Conservation (phyloP, 2,329 filamentous ascomycete genomes). For the Lachnellula cervina region DNA sequence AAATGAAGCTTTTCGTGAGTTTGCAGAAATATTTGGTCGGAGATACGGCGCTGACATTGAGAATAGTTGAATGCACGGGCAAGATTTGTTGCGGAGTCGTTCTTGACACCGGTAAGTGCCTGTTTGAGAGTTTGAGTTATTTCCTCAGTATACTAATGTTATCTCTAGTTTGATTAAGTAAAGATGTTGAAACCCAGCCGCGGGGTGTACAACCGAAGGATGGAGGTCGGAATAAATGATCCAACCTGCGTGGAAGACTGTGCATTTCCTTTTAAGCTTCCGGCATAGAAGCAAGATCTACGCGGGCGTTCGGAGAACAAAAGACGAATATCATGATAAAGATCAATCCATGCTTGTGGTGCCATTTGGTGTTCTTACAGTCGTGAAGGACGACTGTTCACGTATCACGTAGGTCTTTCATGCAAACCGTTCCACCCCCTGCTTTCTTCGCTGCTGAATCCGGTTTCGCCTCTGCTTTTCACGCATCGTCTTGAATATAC, state of each 20-base stretch:
- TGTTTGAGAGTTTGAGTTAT: background rate
- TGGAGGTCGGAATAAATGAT: background rate
- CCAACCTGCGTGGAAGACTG: background rate
- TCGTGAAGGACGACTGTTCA: background rate
- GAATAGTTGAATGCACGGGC: conserved; percentile 86
- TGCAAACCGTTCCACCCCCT: too few species aligned
- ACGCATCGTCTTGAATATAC: too few species aligned
- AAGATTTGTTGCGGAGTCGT: conserved; percentile 96
- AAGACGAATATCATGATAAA: background rate
- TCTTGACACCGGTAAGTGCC: conserved; percentile 76
- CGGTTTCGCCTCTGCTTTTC: too few species aligned
- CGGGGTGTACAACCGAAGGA: background rate
- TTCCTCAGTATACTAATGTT: background rate
- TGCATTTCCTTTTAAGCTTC: background rate
- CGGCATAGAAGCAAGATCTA: background rate
- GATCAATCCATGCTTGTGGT: background rate
- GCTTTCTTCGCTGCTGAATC: too few species aligned
- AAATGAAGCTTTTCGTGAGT: conserved; percentile 99
- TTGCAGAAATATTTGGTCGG: background rate
- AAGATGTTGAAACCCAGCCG: background rate
- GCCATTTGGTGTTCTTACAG: too few species aligned
- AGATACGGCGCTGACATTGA: conserved; percentile 28
- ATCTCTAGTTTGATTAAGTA: conserved; percentile 24
- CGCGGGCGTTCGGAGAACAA: conserved; percentile 2
- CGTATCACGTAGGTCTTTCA: background rate